A percentile compares a stretch with the other conserved stretches of the same genome.
phyloP scores from a whole-genome alignment of 2,329 filamentous ascomycete species.

The Fonsecaea monophora region DNA sequence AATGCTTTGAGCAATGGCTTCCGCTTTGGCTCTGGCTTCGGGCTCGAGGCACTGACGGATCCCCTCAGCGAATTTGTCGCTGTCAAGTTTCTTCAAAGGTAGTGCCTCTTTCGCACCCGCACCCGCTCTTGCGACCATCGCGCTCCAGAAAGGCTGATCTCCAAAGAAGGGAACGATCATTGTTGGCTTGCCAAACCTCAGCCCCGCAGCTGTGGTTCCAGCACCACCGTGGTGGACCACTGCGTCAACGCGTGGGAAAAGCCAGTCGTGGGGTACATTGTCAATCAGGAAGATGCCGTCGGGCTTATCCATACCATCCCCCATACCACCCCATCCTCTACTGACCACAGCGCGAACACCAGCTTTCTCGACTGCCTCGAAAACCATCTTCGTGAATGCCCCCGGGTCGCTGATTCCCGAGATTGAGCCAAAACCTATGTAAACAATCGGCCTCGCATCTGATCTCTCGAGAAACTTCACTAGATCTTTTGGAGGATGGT shows the following conservation, averaged over 20 bases:
- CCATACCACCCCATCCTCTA: constrained; percentile 49
- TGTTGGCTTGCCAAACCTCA: constrained; percentile 47
- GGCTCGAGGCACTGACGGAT: constrained; percentile 47
- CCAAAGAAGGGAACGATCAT: constrained; percentile 53
- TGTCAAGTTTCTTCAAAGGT: constrained; percentile 47
- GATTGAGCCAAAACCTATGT: constrained; percentile 48
- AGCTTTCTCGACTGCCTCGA: constrained; percentile 45
- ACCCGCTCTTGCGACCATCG: constrained; percentile 52
- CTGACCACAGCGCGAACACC: constrained; percentile 48
- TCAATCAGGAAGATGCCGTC: constrained; percentile 46
- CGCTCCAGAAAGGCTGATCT: constrained; percentile 56
- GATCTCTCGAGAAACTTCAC: constrained; percentile 40
- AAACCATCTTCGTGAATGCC: constrained; percentile 46
- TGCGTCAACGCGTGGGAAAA: constrained; percentile 47
- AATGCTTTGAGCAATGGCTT: constrained; percentile 48
- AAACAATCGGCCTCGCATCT: constrained; percentile 43
- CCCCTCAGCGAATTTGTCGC: constrained; percentile 47
- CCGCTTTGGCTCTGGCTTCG: constrained; percentile 43
- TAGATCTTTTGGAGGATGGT: constrained; percentile 52
- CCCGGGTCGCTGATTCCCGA: constrained; percentile 47
- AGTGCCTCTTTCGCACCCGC: constrained; percentile 51
- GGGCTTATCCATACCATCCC: constrained; percentile 41
- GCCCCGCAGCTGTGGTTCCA: constrained; percentile 48
- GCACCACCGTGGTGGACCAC: constrained; percentile 50
- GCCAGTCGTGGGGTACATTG: constrained; percentile 49